Evolutionary conservation across 257 asterid genomes (phyloP).

Genomic region (Solanum pimpinellifolium): DNA sequence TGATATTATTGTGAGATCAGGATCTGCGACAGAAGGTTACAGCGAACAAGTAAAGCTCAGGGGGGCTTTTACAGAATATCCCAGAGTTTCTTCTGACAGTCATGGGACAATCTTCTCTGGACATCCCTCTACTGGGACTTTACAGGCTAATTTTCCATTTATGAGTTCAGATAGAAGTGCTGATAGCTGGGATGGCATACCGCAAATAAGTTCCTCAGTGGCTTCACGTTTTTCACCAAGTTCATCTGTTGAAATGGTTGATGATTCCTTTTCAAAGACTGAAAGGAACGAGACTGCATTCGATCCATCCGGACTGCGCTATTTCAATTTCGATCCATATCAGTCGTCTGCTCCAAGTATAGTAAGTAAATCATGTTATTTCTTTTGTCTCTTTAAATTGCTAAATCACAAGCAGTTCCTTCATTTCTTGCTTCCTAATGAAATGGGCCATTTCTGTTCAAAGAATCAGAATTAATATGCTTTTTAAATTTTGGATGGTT

Average conservation of each 20-base stretch:
- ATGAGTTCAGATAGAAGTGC: constrained; percentile 24
- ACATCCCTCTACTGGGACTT: constrained; percentile 9
- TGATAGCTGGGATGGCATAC: constrained; percentile 22
- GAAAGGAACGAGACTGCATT: constrained; percentile 20
- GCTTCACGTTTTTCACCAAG: constrained; percentile 42
- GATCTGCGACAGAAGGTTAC: constrained; percentile 28
- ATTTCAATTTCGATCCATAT: constrained; percentile 1
- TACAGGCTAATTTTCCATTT: constrained; percentile 13
- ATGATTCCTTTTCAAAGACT: constrained; percentile 18
- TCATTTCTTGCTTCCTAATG: not conserved
- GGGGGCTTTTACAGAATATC: constrained; percentile 15
- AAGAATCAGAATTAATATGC: not conserved
- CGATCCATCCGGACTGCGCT: constrained; percentile 10
- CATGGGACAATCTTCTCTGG: constrained; percentile 8
- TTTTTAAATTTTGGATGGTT: not conserved
- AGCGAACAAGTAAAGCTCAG: constrained; percentile 10
- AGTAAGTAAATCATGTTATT: constrained; percentile 34
- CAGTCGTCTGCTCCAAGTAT: constrained; percentile 19
- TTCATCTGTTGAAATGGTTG: constrained; percentile 34
- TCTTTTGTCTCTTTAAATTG: not conserved
- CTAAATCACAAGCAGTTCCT: not conserved
- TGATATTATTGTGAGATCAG: constrained; percentile 39
- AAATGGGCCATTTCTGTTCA: not conserved
- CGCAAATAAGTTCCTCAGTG: constrained; percentile 45
- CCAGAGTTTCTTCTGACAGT: constrained; percentile 37